A percentile compares a stretch with the other conserved stretches of the same genome.
phyloP scores from a whole-genome alignment of 441 rosid genomes.

The Brassica hybrid region DNA sequence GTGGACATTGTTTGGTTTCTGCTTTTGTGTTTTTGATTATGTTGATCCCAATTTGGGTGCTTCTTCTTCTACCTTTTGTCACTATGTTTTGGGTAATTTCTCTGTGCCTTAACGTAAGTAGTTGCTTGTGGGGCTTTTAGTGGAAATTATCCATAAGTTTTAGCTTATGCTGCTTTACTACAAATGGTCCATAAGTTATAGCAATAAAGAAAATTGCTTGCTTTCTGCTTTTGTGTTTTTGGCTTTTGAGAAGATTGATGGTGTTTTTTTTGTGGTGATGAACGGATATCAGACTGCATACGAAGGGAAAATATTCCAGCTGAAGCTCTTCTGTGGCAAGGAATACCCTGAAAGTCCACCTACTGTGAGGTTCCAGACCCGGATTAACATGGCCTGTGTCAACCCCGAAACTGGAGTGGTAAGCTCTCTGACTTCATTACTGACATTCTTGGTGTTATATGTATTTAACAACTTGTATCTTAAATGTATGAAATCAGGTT shows the following conservation, averaged over 20 bases:
- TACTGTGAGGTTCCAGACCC: conserved; percentile 88
- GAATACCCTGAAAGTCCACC: conserved; percentile 98
- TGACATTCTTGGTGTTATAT: not conserved
- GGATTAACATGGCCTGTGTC: conserved; percentile 91
- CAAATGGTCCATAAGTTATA: conserved; percentile 10
- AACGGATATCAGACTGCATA: conserved; percentile 70
- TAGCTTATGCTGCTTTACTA: conserved; percentile 11
- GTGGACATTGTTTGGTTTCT: not conserved
- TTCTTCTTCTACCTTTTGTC: conserved; percentile 20
- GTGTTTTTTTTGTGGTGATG: conserved; percentile 37
- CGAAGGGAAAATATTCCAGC: conserved; percentile 92
- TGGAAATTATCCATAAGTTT: not conserved
- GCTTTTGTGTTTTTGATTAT: not conserved
- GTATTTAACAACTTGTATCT: not conserved
- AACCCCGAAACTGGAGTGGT: conserved; percentile 98
- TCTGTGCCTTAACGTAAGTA: not conserved
- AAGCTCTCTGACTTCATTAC: conserved; percentile 13
- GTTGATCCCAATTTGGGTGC: conserved; percentile 18
- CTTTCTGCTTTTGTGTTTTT: conserved; percentile 1
- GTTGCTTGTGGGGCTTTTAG: not conserved
- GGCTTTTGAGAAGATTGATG: conserved; percentile 19
- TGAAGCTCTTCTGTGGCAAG: conserved; percentile 95
- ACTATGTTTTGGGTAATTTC: conserved; percentile 2
- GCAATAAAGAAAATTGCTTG: not conserved
- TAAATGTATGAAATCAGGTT: conserved; percentile 56